Base-by-base conservation (phyloP, 2,329 filamentous ascomycete genomes). In the Hortaea sp. region DNA sequence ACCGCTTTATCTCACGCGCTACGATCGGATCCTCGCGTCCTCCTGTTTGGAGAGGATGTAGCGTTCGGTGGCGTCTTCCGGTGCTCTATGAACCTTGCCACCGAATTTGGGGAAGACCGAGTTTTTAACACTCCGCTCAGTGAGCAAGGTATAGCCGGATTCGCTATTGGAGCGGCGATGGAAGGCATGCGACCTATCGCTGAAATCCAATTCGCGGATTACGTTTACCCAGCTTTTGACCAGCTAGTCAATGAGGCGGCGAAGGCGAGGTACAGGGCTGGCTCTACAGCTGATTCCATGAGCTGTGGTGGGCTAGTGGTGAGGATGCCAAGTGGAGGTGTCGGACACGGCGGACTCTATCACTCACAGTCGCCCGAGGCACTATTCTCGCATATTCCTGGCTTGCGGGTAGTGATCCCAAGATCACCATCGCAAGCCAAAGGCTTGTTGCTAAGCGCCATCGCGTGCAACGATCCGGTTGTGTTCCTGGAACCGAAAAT, bases 101-200 rank as follows among this genome's bases (percentile, higher is more conserved):
- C 88, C 51, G 87, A 87, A 46, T 94, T 92, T 64, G 92, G 92
- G 6, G 76, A 79, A 2, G 85, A 92, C 48, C 77, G 92, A 47
- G 89, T 98, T 31, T 98, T 98, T 74, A 97, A 98, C 67, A 97
- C 89, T 12, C 92, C 92, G 0, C 69, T 98, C 55, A 87, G 84
- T 31, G 92, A 98, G 64, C 92, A 97, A 67, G 92, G 90, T 1
- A 90, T 98, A 54, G 77, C 94, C 49, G 92, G 92, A 0, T 97
- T 97, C 61, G 92, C 84, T 7, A 88, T 97, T 55, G 92, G 92
- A 2, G 80, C 83, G 32, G 89, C 90, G 0, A 86, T 87, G 5
- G 85, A 95, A 69, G 90, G 90, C 27, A 88, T 95, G 85, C 84
- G 84, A 47, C 88, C 92, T 0, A 79, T 97, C 27, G 90, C 90